Evolutionary conservation across 1,284 basidiomycete species (phyloP).

Genomic region (Trametes pubescens): DNA sequence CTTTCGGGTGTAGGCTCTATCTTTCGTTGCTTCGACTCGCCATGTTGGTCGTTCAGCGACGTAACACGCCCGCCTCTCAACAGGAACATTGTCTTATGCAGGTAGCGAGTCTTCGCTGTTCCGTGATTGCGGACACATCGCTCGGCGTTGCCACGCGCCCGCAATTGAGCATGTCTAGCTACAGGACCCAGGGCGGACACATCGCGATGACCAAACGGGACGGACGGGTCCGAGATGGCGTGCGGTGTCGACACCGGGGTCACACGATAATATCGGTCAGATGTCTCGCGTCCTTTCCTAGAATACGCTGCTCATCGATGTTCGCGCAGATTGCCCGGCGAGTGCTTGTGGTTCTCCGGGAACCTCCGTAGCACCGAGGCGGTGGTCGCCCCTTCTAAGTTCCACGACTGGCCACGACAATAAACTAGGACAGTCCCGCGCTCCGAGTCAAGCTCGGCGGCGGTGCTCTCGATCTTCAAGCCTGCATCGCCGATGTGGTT

Average conservation of each 20-base stretch:
- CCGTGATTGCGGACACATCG: background rate
- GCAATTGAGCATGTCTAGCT: too few relatives aligned
- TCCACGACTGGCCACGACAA: background rate
- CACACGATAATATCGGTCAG: background rate
- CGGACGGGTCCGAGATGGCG: background rate
- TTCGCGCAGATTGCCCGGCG: background rate
- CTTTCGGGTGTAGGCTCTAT: constrained; percentile 7
- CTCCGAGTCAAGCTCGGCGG: background rate
- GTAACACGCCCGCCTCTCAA: too few relatives aligned
- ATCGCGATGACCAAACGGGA: background rate
- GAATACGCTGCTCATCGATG: background rate
- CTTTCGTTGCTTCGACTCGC: background rate
- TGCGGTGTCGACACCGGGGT: background rate
- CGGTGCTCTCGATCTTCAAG: background rate
- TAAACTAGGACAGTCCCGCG: background rate
- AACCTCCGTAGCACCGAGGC: background rate
- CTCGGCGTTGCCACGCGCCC: background rate
- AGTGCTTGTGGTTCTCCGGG: background rate
- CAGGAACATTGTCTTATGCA: too few relatives aligned
- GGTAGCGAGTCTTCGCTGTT: background rate
- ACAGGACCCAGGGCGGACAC: background rate
- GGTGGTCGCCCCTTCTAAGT: background rate
- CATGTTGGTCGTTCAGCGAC: too few relatives aligned
- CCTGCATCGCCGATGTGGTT: background rate
- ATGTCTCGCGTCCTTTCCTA: background rate